Percentiles rank a stretch among this genome's conserved stretches.
Conservation (phyloP, 78 protist genomes). For the Salpingoeca rosetta region DNA sequence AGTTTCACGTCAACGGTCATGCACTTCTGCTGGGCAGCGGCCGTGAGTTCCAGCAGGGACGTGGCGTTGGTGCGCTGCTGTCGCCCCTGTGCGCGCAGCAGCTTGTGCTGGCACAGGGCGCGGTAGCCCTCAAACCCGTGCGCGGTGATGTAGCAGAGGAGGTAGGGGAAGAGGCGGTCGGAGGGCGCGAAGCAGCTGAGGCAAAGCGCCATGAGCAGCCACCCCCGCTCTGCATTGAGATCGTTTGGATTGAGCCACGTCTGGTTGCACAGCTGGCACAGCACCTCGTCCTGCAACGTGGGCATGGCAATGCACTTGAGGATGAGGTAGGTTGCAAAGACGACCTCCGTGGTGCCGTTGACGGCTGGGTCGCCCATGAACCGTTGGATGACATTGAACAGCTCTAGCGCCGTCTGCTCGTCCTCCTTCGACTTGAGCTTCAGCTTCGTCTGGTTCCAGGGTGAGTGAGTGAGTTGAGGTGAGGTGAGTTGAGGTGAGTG, state of each 20-base stretch:
- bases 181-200: background rate
- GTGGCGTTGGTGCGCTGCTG: background rate
- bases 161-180: background rate
- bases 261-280: background rate
- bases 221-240: background rate
- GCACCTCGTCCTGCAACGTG: background rate
- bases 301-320: background rate
- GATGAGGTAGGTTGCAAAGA: background rate
- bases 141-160: background rate
- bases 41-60: background rate
- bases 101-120: background rate
- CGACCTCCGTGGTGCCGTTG: background rate
- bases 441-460: background rate
- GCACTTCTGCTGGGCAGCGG: background rate
- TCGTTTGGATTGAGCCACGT: background rate
- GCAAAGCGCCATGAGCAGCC: constrained; percentile 2
- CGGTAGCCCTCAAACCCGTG: background rate
- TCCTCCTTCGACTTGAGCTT: background rate
- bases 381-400: background rate
- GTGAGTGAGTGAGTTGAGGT: no score
- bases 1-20: background rate
- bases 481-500: no score
- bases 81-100: background rate
- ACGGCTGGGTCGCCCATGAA: background rate
- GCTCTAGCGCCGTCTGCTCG: background rate